Conservation (phyloP, 108 stramenopile species). For the Cylindrotheca fusiformis region DNA sequence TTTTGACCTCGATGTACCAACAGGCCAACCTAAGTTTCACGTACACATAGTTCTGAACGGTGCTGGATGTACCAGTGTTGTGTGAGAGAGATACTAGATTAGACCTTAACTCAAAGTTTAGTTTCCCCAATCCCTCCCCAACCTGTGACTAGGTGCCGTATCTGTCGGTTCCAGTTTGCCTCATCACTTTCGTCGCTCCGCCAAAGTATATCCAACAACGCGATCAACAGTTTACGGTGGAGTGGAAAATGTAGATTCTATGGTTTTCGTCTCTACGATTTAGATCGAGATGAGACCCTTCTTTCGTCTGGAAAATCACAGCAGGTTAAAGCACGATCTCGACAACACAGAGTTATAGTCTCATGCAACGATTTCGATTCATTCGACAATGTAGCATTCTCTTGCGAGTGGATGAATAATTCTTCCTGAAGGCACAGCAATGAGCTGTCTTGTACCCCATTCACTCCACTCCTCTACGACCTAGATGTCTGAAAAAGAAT, state of each 20-base stretch:
- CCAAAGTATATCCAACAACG: background rate
- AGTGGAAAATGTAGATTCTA: conserved; percentile 60
- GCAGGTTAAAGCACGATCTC: conserved; percentile 45
- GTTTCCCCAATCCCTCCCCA: no score
- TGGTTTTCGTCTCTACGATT: conserved; percentile 79
- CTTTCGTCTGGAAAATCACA: conserved; percentile 66
- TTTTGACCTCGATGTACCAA: no score
- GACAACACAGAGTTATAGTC: conserved; percentile 73
- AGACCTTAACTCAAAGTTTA: no score
- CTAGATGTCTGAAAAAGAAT: conserved; percentile 52
- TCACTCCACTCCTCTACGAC: conserved; percentile 69
- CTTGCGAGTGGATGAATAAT: conserved; percentile 70
- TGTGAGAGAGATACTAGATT: no score
- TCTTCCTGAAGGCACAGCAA: conserved; percentile 75
- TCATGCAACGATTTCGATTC: conserved; percentile 78
- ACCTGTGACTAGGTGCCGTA: conserved; percentile 3
- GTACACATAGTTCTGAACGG: no score
- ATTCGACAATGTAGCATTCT: conserved; percentile 79
- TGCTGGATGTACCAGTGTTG: no score
- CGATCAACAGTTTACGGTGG: conserved; percentile 9
- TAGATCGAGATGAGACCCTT: conserved; percentile 78
- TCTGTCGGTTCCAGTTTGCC: conserved; percentile 1
- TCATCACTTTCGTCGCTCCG: background rate
- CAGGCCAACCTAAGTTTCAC: no score
- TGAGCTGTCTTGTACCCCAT: conserved; percentile 73